phyloP scores from a whole-genome alignment of 768 basidiomycete genomes.

The Boletus speciosus region DNA sequence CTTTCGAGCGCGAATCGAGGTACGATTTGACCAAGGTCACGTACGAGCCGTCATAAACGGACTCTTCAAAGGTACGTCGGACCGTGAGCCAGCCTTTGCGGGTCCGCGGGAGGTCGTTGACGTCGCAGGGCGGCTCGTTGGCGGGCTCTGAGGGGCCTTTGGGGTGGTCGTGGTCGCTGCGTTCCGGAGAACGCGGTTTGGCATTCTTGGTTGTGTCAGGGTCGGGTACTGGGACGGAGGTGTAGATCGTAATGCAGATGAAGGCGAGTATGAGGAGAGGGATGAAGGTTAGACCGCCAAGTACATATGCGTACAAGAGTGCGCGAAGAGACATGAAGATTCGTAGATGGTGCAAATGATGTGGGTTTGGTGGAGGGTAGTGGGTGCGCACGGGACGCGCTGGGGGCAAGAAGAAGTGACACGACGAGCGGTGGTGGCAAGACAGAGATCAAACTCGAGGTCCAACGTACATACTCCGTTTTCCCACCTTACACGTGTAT shows the following conservation, averaged over 20 bases:
- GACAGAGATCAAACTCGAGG: background rate
- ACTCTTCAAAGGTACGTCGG: conserved; percentile 73
- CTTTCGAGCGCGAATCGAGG: conserved; percentile 77
- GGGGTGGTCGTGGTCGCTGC: conserved; percentile 24
- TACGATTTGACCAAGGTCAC: conserved; percentile 78
- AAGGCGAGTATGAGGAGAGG: conserved; percentile 64
- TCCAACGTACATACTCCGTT: background rate
- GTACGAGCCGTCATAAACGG: conserved; percentile 60
- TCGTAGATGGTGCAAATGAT: background rate
- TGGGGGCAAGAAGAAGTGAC: background rate
- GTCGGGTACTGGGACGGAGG: conserved; percentile 77
- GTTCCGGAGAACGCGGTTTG: conserved; percentile 24
- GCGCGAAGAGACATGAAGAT: conserved; percentile 56
- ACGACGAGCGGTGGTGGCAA: background rate
- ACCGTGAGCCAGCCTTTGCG: conserved; percentile 84
- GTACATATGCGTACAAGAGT: conserved; percentile 77
- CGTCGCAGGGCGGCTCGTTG: conserved; percentile 24
- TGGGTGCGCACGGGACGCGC: background rate
- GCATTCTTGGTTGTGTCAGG: conserved; percentile 41
- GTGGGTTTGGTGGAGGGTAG: background rate
- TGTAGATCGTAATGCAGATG: conserved; percentile 69
- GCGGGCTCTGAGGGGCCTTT: conserved; percentile 28
- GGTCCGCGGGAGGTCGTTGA: conserved; percentile 58
- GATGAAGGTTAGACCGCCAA: conserved; percentile 88
- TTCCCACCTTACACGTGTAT: conserved; percentile 19